Conservation (phyloP, 2,329 filamentous ascomycete species). For the Aureobasidium sp. region DNA sequence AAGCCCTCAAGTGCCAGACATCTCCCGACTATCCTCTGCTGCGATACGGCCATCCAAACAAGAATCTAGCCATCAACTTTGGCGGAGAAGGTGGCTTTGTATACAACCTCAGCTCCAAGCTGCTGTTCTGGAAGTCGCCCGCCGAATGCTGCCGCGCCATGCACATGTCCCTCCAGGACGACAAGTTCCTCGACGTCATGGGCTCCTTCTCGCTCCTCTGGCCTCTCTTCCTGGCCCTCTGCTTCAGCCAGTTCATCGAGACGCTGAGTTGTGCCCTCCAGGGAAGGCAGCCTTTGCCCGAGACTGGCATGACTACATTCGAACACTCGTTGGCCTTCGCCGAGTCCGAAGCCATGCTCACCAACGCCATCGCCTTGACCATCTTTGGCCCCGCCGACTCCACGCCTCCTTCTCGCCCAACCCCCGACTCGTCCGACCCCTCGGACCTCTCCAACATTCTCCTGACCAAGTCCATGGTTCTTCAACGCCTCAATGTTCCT, state of each 20-base stretch:
- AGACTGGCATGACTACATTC: slow-evolving; percentile 93
- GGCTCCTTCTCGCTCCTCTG: slow-evolving; percentile 73
- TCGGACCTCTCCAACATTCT: slow-evolving; percentile 19
- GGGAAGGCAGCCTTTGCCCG: slow-evolving; percentile 67
- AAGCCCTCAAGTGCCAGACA: slow-evolving; percentile 88
- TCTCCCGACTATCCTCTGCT: slow-evolving; percentile 37
- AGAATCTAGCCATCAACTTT: slow-evolving; percentile 37
- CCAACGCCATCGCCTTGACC: slow-evolving; percentile 66
- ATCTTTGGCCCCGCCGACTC: slow-evolving; percentile 48
- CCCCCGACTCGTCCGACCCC: slow-evolving; percentile 18
- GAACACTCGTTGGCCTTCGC: slow-evolving; percentile 94
- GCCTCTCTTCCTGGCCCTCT: slow-evolving; percentile 62
- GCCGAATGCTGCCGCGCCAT: slow-evolving; percentile 65
- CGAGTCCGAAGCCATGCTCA: slow-evolving; percentile 83
- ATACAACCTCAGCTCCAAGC: slow-evolving; percentile 59
- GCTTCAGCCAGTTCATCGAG: slow-evolving; percentile 76
- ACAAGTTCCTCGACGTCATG: slow-evolving; percentile 44
- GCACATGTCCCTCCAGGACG: slow-evolving; percentile 56
- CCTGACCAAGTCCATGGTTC: slow-evolving; percentile 56
- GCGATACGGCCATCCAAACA: slow-evolving; percentile 37
- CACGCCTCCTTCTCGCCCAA: slow-evolving; percentile 22
- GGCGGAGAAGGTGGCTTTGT: slow-evolving; percentile 57
- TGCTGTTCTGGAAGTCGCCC: slow-evolving; percentile 68
- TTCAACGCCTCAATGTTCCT: slow-evolving; percentile 75
- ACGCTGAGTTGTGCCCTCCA: slow-evolving; percentile 81